A percentile compares a stretch with the other conserved stretches of the same genome.
Conservation (phyloP, 345 rosid genomes). For the Gossypium rotundifolium region DNA sequence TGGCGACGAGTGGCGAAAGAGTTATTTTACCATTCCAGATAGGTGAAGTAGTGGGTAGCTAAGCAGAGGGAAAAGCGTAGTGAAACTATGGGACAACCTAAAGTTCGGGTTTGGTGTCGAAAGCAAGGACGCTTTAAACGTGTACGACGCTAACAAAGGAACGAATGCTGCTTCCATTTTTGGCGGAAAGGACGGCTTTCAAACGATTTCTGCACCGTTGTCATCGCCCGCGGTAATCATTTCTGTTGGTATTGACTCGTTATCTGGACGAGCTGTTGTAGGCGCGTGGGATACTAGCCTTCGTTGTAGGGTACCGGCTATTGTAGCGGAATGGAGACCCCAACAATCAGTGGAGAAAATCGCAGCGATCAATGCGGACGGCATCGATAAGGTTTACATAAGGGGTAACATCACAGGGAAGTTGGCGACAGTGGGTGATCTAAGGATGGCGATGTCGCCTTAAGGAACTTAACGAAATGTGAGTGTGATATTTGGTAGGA, state of each 20-base stretch:
- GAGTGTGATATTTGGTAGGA: slow-evolving; percentile 50
- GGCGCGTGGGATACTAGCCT: slow-evolving; percentile 62
- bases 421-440: slow-evolving; percentile 42
- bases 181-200: slow-evolving; percentile 6
- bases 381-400: slow-evolving; percentile 36
- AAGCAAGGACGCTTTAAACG: slow-evolving; percentile 8
- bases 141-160: slow-evolving; percentile 7
- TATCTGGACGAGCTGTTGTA: slow-evolving; percentile 22
- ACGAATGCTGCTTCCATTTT: slow-evolving; percentile 14
- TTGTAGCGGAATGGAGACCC: slow-evolving; percentile 66
- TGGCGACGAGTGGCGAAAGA: slow-evolving; percentile 16
- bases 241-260: slow-evolving; percentile 27
- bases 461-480: slow-evolving; percentile 34
- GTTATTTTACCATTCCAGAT: slow-evolving; percentile 1
- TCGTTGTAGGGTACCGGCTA: slow-evolving; percentile 37
- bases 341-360: slow-evolving; percentile 26
- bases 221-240: slow-evolving; percentile 39
- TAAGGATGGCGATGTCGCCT: slow-evolving; percentile 47
- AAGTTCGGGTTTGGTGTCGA: slow-evolving; percentile 33
- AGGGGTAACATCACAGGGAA: slow-evolving; percentile 31
- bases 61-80: slow-evolving; percentile 43
- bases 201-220: slow-evolving; percentile 20
- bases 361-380: slow-evolving; percentile 23
- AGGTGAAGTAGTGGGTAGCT: slow-evolving; percentile 20
- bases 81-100: slow-evolving; percentile 53